Conservation (phyloP, 1,284 basidiomycete genomes). For the Hymenochaete sp. region DNA sequence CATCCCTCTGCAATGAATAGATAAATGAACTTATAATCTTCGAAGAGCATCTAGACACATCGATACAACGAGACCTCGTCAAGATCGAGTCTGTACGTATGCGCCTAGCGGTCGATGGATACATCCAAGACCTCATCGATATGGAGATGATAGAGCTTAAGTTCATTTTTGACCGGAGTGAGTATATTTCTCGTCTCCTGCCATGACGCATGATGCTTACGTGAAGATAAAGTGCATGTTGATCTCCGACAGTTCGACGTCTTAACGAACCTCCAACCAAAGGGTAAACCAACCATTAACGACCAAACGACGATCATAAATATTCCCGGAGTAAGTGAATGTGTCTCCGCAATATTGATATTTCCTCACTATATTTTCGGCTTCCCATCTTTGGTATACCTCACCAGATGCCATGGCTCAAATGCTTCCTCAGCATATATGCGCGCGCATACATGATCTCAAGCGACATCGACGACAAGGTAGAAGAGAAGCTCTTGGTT, state of each 20-base stretch:
- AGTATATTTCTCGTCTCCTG: conserved; percentile 20
- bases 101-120: conserved; percentile 61
- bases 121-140: conserved; percentile 60
- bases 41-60: conserved; percentile 69
- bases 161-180: conserved; percentile 73
- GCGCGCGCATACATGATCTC: conserved; percentile 66
- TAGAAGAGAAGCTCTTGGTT: conserved; percentile 69
- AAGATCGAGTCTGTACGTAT: conserved; percentile 77
- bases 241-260: conserved; percentile 80
- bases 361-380: too few relatives aligned
- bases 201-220: conserved; percentile 14
- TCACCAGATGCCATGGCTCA: conserved; percentile 58
- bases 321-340: conserved; percentile 46
- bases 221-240: conserved; percentile 44
- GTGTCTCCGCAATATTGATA: too few relatives aligned
- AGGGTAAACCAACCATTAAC: conserved; percentile 39
- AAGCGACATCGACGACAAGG: conserved; percentile 65
- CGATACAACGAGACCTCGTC: conserved; percentile 68
- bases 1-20: conserved; percentile 30
- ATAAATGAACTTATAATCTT: conserved; percentile 76
- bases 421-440: conserved; percentile 63
- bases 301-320: conserved; percentile 62
- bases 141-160: conserved; percentile 77
- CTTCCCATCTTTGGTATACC: conserved; percentile 6
- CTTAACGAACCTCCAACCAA: conserved; percentile 70